A percentile compares a stretch with the other conserved stretches of the same genome.
Conservation (phyloP, 805 yeast genomes). For the Kregervanrija pseudodelftensis region DNA sequence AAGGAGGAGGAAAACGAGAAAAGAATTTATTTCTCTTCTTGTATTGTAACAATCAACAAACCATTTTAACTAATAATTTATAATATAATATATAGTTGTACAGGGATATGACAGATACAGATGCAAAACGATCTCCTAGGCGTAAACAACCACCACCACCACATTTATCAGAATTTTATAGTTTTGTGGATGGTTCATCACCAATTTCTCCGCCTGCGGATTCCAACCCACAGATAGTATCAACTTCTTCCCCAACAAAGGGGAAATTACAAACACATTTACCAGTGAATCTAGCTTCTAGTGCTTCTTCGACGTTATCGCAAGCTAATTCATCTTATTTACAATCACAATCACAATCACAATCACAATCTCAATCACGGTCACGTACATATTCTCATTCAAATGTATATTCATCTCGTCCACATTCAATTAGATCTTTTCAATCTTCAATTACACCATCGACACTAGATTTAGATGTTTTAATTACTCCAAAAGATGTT, state of each 20-base stretch:
- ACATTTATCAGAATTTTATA: constrained; percentile 55
- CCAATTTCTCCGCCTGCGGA: neutral
- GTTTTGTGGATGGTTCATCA: constrained; percentile 35
- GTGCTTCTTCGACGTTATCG: too few relatives aligned
- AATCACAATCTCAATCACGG: neutral
- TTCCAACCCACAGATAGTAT: neutral
- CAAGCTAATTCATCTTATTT: neutral
- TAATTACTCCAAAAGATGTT: constrained; percentile 57
- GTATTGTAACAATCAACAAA: too few relatives aligned
- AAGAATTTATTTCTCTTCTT: too few relatives aligned
- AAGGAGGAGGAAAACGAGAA: too few relatives aligned
- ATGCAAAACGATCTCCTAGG: too few relatives aligned
- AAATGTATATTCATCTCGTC: neutral
- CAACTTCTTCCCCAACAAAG: neutral
- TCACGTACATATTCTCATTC: constrained; percentile 1
- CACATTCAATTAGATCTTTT: constrained; percentile 18
- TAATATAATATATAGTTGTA: too few relatives aligned
- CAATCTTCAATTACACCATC: constrained; percentile 45
- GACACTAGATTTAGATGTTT: constrained; percentile 50
- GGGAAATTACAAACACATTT: too few relatives aligned
- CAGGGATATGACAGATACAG: too few relatives aligned
- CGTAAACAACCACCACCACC: constrained; percentile 31
- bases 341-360: neutral
- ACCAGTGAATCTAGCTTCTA: too few relatives aligned
- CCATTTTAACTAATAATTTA: too few relatives aligned